Evolutionary conservation across 768 basidiomycete species (phyloP), one percentile per base, ranked within the genome.

Genomic region (Tylopilus felleus): DNA sequence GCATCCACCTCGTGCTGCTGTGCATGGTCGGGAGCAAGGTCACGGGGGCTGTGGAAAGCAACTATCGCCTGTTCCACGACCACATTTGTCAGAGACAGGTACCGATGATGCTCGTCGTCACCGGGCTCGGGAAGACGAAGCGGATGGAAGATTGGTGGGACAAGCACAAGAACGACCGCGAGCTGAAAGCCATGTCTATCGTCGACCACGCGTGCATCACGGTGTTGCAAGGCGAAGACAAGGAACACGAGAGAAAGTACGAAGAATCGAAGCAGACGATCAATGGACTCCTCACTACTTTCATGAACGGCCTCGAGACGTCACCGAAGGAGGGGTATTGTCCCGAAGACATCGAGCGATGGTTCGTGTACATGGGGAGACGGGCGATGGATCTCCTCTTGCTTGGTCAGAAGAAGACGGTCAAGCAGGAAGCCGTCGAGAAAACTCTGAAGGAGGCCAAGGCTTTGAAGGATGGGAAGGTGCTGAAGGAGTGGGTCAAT

Each of bases 1-100:
- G 78, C 6, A 62, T 79, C 23, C 73, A 67, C 56, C 72, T 79
- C 28, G 64, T 79, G 0, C 40, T 77, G 13, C 66, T 71, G 48
- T 71, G 71, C 58, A 71, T 79, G 65, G 68, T 72, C 7, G 74
- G 69, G 5, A 71, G 75, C 17, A 61, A 66, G 57, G 62, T 76
- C 53, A 73, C 65, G 6, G 61, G 63, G 21, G 56, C 70, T 0
- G 60, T 68, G 43, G 57, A 65, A 42, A 65, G 63, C 56, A 79
- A 77, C 51, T 75, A 74, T 59, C 59, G 54, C 19, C 43, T 77
- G 1, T 74, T 77, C 52, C 36, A 62, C 40, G 67, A 77, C 21
- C 60, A 67, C n/a, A 62, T 78, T 5, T 79, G 76, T 56, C 52
- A 55, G 8, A 22, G 53, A 22, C 21, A 62, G 35, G 77, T 77